Evolutionary conservation across 768 basidiomycete genomes (phyloP).

Genomic region (Mycena olivaceomarginata): DNA sequence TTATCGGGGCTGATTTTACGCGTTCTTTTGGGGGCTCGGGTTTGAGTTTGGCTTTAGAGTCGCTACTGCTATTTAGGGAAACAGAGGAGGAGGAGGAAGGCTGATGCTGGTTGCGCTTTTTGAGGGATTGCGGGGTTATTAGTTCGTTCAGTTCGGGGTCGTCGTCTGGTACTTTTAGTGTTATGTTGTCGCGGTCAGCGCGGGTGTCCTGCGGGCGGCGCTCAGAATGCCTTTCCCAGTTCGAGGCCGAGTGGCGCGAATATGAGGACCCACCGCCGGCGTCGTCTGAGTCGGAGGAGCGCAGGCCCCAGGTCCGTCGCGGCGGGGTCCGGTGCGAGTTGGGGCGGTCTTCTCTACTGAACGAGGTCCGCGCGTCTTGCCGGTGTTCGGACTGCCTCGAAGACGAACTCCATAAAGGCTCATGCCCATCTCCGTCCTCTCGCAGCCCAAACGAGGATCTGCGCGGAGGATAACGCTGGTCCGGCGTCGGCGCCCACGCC

Average conservation of each 20-base stretch:
- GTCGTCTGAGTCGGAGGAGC: background rate
- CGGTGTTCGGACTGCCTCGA: background rate
- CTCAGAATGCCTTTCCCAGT: background rate
- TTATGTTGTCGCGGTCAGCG: too few relatives aligned
- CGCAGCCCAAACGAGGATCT: constrained; percentile 20
- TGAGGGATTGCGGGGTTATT: background rate
- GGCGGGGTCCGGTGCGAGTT: background rate
- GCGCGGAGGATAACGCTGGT: background rate
- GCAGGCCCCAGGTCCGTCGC: background rate
- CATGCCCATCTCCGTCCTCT: background rate
- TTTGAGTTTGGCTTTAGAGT: background rate
- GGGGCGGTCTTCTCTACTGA: too few relatives aligned
- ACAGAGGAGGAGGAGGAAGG: background rate
- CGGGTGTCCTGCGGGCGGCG: background rate
- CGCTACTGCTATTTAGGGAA: background rate
- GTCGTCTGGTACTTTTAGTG: too few relatives aligned
- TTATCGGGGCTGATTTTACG: background rate
- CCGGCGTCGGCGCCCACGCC: background rate
- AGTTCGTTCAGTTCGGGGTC: background rate
- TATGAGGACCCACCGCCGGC: background rate
- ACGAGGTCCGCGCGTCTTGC: background rate
- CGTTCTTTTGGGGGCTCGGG: constrained; percentile 4
- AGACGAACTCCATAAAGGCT: background rate
- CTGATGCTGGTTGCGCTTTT: constrained; percentile 30
- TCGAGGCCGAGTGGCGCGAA: background rate